Conservation (phyloP, 768 basidiomycete species). For the Leccinum incarnatum region DNA sequence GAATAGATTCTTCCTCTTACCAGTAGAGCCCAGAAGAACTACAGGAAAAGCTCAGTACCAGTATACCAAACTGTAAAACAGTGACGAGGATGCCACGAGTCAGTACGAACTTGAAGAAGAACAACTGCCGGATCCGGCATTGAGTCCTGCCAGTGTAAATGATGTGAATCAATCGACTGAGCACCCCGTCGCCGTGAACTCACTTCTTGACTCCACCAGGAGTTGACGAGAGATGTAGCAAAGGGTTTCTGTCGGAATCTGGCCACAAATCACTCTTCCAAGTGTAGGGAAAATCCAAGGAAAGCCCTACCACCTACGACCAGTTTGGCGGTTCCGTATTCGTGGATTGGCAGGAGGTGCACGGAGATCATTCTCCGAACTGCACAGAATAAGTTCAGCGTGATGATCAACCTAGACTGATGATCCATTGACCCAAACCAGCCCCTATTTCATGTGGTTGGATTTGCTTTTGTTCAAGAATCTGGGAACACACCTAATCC, state of each 20-base stretch:
- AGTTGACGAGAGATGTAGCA: slow-evolving; percentile 13
- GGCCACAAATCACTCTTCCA: slow-evolving; percentile 7
- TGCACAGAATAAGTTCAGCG: not conserved
- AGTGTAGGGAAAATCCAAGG: not conserved
- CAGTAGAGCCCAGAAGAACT: not conserved
- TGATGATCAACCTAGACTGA: not conserved
- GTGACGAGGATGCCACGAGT: slow-evolving; percentile 16
- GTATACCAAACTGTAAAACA: slow-evolving; percentile 7
- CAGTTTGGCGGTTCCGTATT: not conserved
- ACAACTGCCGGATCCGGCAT: slow-evolving; percentile 5
- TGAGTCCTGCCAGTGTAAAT: not conserved
- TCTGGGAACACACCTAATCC: slow-evolving; percentile 2
- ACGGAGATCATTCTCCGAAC: not conserved
- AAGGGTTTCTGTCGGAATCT: slow-evolving; percentile 5
- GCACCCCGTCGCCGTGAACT: not conserved
- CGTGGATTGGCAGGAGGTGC: not conserved
- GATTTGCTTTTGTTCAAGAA: not conserved
- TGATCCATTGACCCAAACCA: slow-evolving; percentile 4
- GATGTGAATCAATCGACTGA: not conserved
- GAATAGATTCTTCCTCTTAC: not conserved
- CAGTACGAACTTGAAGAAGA: slow-evolving; percentile 11
- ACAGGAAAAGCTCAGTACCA: not conserved
- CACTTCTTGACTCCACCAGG: slow-evolving; percentile 2
- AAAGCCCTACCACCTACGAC: not conserved
- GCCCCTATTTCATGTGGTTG: not conserved